Evolutionary conservation across 1,139 yeast species (phyloP), one percentile per base, ranked within the genome.

Genomic region (Candida mesenterica): DNA sequence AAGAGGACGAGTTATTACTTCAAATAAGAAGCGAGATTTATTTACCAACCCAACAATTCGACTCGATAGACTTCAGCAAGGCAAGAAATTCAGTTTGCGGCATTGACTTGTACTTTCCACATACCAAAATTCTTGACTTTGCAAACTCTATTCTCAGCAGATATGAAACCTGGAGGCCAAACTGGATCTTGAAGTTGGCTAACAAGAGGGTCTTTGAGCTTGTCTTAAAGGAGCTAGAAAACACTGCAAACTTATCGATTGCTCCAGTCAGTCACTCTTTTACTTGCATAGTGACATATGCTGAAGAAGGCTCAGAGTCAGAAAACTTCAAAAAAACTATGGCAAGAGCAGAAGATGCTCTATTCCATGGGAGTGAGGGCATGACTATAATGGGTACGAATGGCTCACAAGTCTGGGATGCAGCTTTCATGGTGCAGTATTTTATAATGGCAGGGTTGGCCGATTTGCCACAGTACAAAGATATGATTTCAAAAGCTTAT

Each of bases 351-450:
- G 75, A 80, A 33, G 97, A 92, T 51, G 80, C 79, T 26, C 53
- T 88, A 38, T 90, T 86, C 61, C 83, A 84, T 62, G 94, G 96
- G 0, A 84, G 92, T 0, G 86, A 83, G 53, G 99, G 99, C 3
- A 74, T 92, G 81, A 79, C 92, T 4, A 84, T 87, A 38, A 87
- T 86, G 86, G 99, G 99, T 7, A 94, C 99, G 1, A 94, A 94
- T 59, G 99, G 99, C 19, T 89, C 88, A 0, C 99, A 94, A 59
- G 90, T 85, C 1, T 94, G 99, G 98, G 99, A 94, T 59, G 82
- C 82, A 15, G 90, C 97, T 0, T 92, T 94, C 61, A 83, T 86
- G 48, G 68, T 92, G 20, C 98, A 94, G 53, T 88, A 88, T 52
- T 75, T 79, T 44, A 81, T 87, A 41, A 68, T 77, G 53, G 86